Conservation (phyloP, 2,329 filamentous ascomycete species). For the Alternaria viburni region DNA sequence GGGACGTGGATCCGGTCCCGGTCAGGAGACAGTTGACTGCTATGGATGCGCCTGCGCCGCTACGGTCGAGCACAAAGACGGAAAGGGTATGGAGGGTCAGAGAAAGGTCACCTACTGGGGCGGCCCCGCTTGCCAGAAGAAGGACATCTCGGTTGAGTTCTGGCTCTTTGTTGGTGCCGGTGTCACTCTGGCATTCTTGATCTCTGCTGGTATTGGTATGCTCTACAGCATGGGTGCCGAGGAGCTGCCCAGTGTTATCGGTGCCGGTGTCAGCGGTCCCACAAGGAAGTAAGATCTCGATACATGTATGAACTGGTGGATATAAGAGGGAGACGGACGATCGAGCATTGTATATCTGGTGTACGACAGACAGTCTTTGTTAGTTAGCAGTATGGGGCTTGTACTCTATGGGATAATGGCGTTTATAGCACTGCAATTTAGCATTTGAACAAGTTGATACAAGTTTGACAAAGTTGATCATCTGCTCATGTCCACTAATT, state of each 20-base stretch:
- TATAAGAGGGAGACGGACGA: not conserved
- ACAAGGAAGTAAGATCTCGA: slow-evolving; percentile 45
- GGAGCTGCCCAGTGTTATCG: slow-evolving; percentile 90
- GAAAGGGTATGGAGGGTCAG: slow-evolving; percentile 53
- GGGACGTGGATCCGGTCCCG: slow-evolving; percentile 43
- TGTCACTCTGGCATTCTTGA: slow-evolving; percentile 70
- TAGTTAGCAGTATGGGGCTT: slow-evolving; percentile 23
- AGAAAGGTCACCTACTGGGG: slow-evolving; percentile 76
- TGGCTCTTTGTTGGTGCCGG: slow-evolving; percentile 82
- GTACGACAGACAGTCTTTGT: slow-evolving; percentile 30
- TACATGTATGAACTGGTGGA: slow-evolving; percentile 23
- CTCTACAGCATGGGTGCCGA: slow-evolving; percentile 84
- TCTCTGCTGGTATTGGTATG: slow-evolving; percentile 76
- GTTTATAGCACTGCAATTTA: slow-evolving; percentile 43
- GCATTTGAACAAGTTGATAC: slow-evolving; percentile 15
- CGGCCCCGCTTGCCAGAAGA: slow-evolving; percentile 86
- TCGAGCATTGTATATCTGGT: slow-evolving; percentile 38
- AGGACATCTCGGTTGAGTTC: slow-evolving; percentile 86
- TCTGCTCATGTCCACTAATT: not conserved
- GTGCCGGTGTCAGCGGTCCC: slow-evolving; percentile 84
- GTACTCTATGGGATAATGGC: slow-evolving; percentile 35
- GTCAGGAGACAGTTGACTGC: slow-evolving; percentile 61
- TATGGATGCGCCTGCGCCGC: slow-evolving; percentile 78
- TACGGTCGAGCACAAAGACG: slow-evolving; percentile 59
- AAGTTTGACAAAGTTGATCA: not conserved